These are phyloP conservation scores for Neoarthrinium moseri DNA, from an alignment of 2,329 filamentous ascomycete species.

Conservation along the genomic window DNA sequence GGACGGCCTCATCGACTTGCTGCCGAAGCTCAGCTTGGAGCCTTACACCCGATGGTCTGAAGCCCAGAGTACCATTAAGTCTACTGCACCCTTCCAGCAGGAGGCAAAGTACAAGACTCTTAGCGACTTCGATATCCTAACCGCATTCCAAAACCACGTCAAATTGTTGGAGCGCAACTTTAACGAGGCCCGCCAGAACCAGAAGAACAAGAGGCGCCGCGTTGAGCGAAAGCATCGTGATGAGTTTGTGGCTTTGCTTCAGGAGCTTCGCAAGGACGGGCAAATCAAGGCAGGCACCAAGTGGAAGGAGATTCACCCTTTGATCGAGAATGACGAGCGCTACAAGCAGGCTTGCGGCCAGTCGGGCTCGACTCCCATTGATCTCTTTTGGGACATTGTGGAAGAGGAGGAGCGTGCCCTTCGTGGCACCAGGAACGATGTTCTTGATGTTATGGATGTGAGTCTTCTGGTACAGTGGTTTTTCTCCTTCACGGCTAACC, in stretches of 20 bases:
- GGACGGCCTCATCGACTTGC: constrained; percentile 75
- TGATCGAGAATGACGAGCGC: constrained; percentile 77
- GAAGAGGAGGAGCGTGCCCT: constrained; percentile 92
- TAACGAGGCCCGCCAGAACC: constrained; percentile 86
- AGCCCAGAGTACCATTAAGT: constrained; percentile 78
- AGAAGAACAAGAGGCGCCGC: constrained; percentile 78
- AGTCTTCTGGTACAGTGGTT: constrained; percentile 30
- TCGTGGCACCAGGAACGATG: constrained; percentile 76
- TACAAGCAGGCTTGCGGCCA: constrained; percentile 84
- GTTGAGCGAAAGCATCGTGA: constrained; percentile 86
- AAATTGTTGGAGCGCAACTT: constrained; percentile 86
- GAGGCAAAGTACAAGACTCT: constrained; percentile 85
- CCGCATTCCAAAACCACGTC: constrained; percentile 92
- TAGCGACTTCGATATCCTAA: constrained; percentile 86
- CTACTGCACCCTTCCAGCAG: constrained; percentile 72
- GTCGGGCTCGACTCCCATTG: constrained; percentile 78
- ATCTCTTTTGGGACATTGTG: constrained; percentile 93
- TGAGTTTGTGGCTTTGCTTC: constrained; percentile 71
- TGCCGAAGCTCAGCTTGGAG: constrained; percentile 80
- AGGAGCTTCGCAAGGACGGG: constrained; percentile 70
- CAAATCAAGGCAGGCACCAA: constrained; percentile 88
- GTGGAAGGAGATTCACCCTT: constrained; percentile 77
- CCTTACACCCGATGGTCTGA: constrained; percentile 95
- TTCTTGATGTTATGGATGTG: constrained; percentile 86
- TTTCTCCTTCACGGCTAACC: constrained; percentile 32